These are phyloP conservation scores for Rutstroemia sp. DNA, from an alignment of 2,329 filamentous ascomycete genomes.

Conservation along the genomic window DNA sequence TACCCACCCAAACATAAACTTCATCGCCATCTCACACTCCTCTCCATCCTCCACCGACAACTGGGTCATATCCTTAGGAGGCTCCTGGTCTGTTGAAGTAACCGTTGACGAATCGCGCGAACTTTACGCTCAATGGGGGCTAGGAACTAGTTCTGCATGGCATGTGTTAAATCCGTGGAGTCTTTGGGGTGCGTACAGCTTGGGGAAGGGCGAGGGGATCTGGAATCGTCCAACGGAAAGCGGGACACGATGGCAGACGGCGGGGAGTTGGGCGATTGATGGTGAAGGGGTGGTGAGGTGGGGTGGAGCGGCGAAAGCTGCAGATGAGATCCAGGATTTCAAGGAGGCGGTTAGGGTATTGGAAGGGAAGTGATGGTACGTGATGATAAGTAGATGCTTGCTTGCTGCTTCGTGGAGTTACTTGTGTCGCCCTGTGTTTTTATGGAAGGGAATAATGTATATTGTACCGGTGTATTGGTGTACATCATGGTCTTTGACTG, in stretches of 20 bases:
- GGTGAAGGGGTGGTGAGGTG: constrained; percentile 44
- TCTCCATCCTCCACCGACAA: constrained; percentile 46
- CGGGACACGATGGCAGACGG: constrained; percentile 61
- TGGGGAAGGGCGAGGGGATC: constrained; percentile 57
- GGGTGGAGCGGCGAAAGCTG: constrained; percentile 39
- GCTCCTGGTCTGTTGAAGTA: constrained; percentile 41
- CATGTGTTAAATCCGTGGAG: constrained; percentile 53
- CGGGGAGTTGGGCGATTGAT: constrained; percentile 57
- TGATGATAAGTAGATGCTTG: too few relatives aligned
- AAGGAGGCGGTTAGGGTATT: constrained; percentile 31
- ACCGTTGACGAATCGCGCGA: constrained; percentile 53
- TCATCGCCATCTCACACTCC: constrained; percentile 57
- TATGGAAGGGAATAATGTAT: too few relatives aligned
- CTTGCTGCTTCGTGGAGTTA: too few relatives aligned
- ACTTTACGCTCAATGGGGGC: constrained; percentile 57
- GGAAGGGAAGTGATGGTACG: background rate
- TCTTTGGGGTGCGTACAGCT: constrained; percentile 48
- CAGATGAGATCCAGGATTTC: constrained; percentile 49
- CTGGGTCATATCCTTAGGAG: constrained; percentile 23
- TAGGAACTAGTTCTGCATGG: constrained; percentile 50
- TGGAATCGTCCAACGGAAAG: constrained; percentile 59
- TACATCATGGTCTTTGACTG: too few relatives aligned
- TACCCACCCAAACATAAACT: constrained; percentile 42
- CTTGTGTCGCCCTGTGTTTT: too few relatives aligned
- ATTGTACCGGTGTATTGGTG: too few relatives aligned